Percentiles rank a stretch among this genome's conserved stretches.
Conservation (phyloP, 148 eudicot species). For the Rhododendron kiyosumense region DNA sequence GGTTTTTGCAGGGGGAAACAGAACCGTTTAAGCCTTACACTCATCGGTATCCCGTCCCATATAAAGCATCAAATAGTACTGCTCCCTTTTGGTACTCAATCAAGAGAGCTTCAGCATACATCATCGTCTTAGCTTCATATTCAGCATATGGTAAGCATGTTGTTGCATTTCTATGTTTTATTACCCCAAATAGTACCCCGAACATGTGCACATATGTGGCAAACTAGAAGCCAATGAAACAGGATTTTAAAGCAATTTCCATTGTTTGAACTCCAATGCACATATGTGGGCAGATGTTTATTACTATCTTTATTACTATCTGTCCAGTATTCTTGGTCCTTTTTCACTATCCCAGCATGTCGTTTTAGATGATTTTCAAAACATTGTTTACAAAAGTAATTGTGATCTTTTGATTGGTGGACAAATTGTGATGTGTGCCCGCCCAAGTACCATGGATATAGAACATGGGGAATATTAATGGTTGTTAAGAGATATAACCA, state of each 20-base stretch:
- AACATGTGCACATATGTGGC: background rate
- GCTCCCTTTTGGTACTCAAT: constrained; percentile 88
- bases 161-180: background rate
- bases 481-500: background rate
- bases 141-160: constrained; percentile 65
- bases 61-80: constrained; percentile 63
- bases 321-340: background rate
- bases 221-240: background rate
- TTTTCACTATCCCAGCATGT: background rate
- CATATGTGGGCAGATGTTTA: background rate
- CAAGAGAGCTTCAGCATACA: constrained; percentile 91
- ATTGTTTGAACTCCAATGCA: background rate
- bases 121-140: constrained; percentile 83
- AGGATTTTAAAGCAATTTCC: background rate
- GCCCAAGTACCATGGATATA: background rate
- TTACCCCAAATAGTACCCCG: background rate
- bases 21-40: constrained; percentile 70
- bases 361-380: background rate
- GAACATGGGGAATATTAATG: background rate
- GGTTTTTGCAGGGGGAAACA: constrained; percentile 61
- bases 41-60: constrained; percentile 68
- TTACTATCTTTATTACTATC: background rate
- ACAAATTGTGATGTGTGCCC: background rate
- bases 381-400: background rate
- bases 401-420: background rate